A percentile compares a stretch with the other conserved stretches of the same genome.
Conservation (phyloP, 345 rosid species). For the Populus davidiana region DNA sequence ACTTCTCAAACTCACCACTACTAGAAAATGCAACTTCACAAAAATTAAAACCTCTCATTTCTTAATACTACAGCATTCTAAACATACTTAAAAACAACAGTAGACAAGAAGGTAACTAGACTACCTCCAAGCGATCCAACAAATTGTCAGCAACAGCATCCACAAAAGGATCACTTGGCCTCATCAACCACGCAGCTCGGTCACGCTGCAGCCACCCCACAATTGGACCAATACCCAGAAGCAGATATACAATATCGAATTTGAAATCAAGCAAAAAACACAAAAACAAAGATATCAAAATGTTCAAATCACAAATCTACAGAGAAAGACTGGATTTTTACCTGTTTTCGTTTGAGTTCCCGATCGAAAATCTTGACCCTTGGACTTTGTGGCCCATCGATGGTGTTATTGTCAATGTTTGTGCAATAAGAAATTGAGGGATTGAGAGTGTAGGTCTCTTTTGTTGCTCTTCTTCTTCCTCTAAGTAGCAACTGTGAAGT, state of each 20-base stretch:
- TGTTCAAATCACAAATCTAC: not conserved
- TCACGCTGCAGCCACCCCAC: constrained; percentile 69
- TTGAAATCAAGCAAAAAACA: not conserved
- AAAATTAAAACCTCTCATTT: not conserved
- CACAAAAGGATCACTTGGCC: constrained; percentile 57
- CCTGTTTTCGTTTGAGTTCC: constrained; percentile 81
- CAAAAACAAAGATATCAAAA: not conserved
- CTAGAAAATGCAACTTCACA: not conserved
- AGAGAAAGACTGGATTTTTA: constrained; percentile 18
- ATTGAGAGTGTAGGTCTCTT: not conserved
- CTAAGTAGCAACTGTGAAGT: constrained; percentile 5
- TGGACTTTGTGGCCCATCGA: constrained; percentile 36
- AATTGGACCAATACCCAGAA: not conserved
- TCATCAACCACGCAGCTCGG: constrained; percentile 89
- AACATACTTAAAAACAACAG: not conserved
- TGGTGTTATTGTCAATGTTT: constrained; percentile 13
- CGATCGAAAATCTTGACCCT: constrained; percentile 79
- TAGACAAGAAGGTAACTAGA: not conserved
- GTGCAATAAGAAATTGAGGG: constrained; percentile 38
- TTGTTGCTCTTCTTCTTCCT: not conserved
- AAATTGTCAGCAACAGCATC: constrained; percentile 90
- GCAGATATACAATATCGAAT: not conserved
- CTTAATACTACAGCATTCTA: not conserved
- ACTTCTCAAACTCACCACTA: not conserved
- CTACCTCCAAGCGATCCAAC: constrained; percentile 86